Base-by-base conservation (phyloP, 352 stramenopile species). In the Phytophthora constricta region DNA sequence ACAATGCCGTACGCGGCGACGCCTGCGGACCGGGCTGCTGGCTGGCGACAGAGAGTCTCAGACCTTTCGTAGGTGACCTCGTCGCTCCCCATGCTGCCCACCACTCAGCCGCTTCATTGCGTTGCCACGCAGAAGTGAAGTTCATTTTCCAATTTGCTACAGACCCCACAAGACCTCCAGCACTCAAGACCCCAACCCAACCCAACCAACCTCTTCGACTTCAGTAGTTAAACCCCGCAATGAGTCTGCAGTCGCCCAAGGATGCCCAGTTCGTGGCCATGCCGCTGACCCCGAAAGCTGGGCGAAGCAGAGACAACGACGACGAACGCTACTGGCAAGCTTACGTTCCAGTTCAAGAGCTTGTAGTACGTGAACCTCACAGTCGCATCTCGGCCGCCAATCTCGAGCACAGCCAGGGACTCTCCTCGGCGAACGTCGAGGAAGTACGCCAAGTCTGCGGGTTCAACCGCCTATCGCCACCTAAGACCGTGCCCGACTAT, bases 271-370 rank as follows among this genome's bases (percentile, higher is more conserved):
- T 66, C 34, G 50, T 58, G 42, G 54, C 53, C 31, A 69, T 69
- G 54, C 60, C 60, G 5, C 13, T 57, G 33, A 70, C 66, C 13
- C 66, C 66, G 2, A 48, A 48, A n/a, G 5, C 23, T 19, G 39
- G 16, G 10, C 27, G 28, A 22, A 46, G 62, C 34, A 53, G n/a
- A 17, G 31, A 34, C 5, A 27, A 62, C 16, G 56, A 73, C 10
- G 70, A 70, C 19, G n/a, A n/a, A n/a, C 69, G 64, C 2, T 84
- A 84, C 56, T 76, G 69, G 66, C 62, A 84, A 22, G 72, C 76
- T 23, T 84, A 84, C 62, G 63, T 66, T 9, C 23, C 59, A 16
- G 45, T 81, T 37, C 70, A 80, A 41, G 64, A 71, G 20, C 33
- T 84, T 14, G 46, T 63, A 14, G 14, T 14, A 2, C 56, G 69